Base-by-base conservation (phyloP, 441 rosid genomes). In the Eutrema salsugineum region DNA sequence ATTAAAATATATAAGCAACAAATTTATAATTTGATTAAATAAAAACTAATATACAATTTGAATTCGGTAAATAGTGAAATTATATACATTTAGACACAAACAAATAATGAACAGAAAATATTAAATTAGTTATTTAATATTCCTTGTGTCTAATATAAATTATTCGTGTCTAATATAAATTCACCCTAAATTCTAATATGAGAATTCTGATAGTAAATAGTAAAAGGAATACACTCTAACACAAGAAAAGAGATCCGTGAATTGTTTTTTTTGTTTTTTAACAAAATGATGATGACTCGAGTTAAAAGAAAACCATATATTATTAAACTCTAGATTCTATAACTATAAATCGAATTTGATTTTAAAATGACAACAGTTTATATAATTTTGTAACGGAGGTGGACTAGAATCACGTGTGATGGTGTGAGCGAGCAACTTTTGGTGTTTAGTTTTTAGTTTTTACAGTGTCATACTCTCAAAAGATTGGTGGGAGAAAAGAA, bases 401-500 rank as follows among this genome's bases (percentile, higher is more conserved):
- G 73, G 73, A 74, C 57, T 74, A 68, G 43, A 67, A 74, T 67
- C 73, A 74, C 73, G 78, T 74, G 78, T 59, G 78, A 67, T 67
- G 68, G 78, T 74, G 78, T 59, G 78, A 67, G 49, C 63, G 49
- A 59, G 47, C 24, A 66, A 59, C 72, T 59, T 67, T 58, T 50
- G 11, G 43, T 56, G 35, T 56, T 56, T 17, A 56, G 35, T 35
- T 39, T 56, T 56, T 17, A 56, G 35, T 35, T 39, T 66, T 74
- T 11, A 59, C 73, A 42, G 68, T 67, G 54, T 67, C 56, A 59
- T 66, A 60, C 48, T 67, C 68, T 59, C 63, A 66, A 74, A 73
- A 74, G 73, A 66, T 74, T 74, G 61, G 78, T 66, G 48, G 78
- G 62, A 42, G 63, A 50, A 59, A 43, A 42, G 55, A 49, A 73